Conservation (phyloP, 768 basidiomycete species). For the Royoungia palumana region DNA sequence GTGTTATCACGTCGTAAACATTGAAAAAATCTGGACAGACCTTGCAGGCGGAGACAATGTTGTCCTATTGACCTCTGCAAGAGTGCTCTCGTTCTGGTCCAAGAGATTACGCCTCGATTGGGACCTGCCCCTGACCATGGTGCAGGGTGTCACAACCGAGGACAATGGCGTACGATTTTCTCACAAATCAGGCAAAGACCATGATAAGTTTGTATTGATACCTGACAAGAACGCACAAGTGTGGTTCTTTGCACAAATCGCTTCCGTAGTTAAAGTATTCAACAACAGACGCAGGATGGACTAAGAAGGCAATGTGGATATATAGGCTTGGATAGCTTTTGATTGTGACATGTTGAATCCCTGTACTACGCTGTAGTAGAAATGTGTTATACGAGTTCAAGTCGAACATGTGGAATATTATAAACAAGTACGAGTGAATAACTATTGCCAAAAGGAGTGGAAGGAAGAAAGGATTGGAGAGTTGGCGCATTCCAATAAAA, state of each 20-base stretch:
- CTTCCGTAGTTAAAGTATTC: constrained; percentile 71
- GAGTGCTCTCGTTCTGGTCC: constrained; percentile 82
- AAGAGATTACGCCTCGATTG: constrained; percentile 82
- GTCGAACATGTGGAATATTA: constrained; percentile 18
- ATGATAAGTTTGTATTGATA: constrained; percentile 74
- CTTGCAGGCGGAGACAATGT: constrained; percentile 77
- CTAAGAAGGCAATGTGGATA: constrained; percentile 21
- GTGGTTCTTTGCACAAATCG: constrained; percentile 81
- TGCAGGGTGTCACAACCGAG: constrained; percentile 86
- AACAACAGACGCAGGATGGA: constrained; percentile 76
- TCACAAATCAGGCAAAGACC: constrained; percentile 71
- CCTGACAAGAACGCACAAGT: constrained; percentile 69
- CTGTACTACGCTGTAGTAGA: constrained; percentile 20
- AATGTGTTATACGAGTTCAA: constrained; percentile 28
- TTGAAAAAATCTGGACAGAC: constrained; percentile 41
- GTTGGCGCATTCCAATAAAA: constrained; percentile 15
- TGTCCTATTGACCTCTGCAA: constrained; percentile 71
- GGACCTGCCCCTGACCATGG: constrained; percentile 85
- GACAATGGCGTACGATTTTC: constrained; percentile 87
- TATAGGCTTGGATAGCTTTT: constrained; percentile 11
- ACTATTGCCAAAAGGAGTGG: constrained; percentile 18
- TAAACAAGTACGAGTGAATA: constrained; percentile 27
- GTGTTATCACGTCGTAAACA: constrained; percentile 1
- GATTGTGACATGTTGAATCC: constrained; percentile 20
- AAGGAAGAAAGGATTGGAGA: constrained; percentile 12